Evolutionary conservation across 257 asterid genomes (phyloP).

Genomic region (Nicotiana undulata): DNA sequence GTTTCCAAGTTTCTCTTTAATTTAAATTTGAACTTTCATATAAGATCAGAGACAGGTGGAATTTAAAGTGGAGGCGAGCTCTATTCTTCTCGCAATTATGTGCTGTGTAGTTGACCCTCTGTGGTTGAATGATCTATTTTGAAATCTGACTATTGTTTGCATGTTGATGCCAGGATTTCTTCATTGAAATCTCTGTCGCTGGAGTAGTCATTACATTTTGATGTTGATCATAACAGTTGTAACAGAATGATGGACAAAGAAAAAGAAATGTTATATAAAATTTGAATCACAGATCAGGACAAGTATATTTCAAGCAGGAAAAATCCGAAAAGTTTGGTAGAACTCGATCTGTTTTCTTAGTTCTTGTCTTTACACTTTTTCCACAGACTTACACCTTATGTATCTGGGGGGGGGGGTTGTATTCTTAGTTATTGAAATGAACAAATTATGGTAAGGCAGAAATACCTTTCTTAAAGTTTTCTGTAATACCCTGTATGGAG

Average conservation of each 20-base stretch:
- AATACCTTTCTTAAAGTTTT: not conserved
- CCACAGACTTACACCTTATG: not conserved
- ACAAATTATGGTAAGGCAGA: not conserved
- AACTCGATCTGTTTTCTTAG: not conserved
- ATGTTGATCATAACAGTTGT: too few species aligned
- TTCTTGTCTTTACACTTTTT: not conserved
- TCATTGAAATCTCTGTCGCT: not conserved
- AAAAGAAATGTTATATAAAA: too few species aligned
- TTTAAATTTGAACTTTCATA: not conserved
- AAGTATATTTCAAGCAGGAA: too few species aligned
- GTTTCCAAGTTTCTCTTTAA: not conserved
- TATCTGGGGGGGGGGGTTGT: not conserved
- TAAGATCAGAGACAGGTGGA: not conserved
- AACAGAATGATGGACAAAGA: too few species aligned
- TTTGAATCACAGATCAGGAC: too few species aligned
- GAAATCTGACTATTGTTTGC: too few species aligned
- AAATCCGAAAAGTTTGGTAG: not conserved
- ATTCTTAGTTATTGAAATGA: not conserved
- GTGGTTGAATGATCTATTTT: too few species aligned
- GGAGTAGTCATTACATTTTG: not conserved
- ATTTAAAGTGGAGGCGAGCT: not conserved
- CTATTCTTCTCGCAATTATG: not conserved
- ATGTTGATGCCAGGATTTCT: not conserved
- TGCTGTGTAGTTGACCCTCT: too few species aligned
- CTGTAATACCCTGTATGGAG: not conserved